phyloP scores from a whole-genome alignment of 345 rosid species.

The Euphorbia pulcherrima region DNA sequence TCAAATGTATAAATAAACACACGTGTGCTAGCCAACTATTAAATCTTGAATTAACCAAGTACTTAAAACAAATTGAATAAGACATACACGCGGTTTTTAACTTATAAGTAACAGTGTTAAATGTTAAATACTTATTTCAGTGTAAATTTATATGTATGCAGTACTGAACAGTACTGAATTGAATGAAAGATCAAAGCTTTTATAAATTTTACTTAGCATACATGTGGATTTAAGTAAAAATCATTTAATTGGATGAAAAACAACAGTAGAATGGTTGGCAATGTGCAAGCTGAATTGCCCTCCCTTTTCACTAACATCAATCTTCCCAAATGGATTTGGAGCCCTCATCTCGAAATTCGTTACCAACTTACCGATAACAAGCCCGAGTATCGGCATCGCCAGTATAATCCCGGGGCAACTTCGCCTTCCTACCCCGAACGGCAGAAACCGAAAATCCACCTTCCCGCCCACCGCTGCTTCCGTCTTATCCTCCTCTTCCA shows the following conservation, averaged over 20 bases:
- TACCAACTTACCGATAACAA: slow-evolving; percentile 47
- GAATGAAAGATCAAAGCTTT: too few species aligned
- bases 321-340: slow-evolving; percentile 35
- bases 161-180: too few species aligned
- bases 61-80: too few species aligned
- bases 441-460: slow-evolving; percentile 54
- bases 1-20: too few species aligned
- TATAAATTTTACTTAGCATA: too few species aligned
- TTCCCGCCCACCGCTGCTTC: slow-evolving; percentile 49
- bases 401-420: slow-evolving; percentile 62
- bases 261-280: slow-evolving; percentile 54
- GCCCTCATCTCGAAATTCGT: slow-evolving; percentile 41
- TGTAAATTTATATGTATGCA: too few species aligned
- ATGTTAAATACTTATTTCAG: too few species aligned
- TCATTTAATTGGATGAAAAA: slow-evolving; percentile 39
- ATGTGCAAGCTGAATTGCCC: slow-evolving; percentile 70
- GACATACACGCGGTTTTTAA: too few species aligned
- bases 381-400: slow-evolving; percentile 57
- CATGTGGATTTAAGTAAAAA: too few species aligned
- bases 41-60: too few species aligned
- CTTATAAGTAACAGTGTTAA: too few species aligned
- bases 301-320: slow-evolving; percentile 54
- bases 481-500: slow-evolving; percentile 40
- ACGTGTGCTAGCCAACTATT: too few species aligned
- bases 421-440: slow-evolving; percentile 55